Evolutionary conservation across 441 rosid species (phyloP).

Genomic region (Adansonia grandidieri): DNA sequence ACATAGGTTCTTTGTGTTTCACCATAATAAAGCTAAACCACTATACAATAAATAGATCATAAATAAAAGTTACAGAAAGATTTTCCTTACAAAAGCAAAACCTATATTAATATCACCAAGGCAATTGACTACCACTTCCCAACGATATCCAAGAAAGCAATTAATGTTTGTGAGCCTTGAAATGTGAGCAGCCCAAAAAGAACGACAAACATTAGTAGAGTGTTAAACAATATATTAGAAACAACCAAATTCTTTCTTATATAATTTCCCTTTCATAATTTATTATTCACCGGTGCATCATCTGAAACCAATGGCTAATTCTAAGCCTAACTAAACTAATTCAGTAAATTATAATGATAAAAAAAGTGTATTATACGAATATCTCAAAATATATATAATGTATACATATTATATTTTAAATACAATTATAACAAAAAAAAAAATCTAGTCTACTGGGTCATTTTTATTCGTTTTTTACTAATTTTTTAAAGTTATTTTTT

Average conservation of each 20-base stretch:
- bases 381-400: no score
- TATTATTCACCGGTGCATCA: conserved; percentile 19
- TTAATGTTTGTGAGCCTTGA: conserved; percentile 58
- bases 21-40: background rate
- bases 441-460: no score
- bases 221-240: conserved; percentile 31
- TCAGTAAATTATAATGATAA: no score
- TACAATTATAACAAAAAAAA: no score
- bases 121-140: conserved; percentile 60
- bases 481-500: background rate
- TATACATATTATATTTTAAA: no score
- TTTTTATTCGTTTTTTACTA: no score
- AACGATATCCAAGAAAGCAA: conserved; percentile 57
- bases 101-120: conserved; percentile 96
- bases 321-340: no score
- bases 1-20: conserved; percentile 6
- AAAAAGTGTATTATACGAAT: no score
- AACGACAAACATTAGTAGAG: conserved; percentile 50
- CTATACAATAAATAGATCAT: conserved; percentile 17
- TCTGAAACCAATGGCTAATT: background rate
- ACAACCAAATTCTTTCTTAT: conserved; percentile 17
- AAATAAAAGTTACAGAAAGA: conserved; percentile 55
- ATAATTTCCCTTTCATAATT: conserved; percentile 29
- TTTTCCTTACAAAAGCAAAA: conserved; percentile 98
- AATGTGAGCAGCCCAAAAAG: conserved; percentile 52